A percentile compares a stretch with the other conserved stretches of the same genome.
These are phyloP conservation scores for Pleurotus eryngii DNA, from an alignment of 768 basidiomycete genomes.

Conservation along the genomic window DNA sequence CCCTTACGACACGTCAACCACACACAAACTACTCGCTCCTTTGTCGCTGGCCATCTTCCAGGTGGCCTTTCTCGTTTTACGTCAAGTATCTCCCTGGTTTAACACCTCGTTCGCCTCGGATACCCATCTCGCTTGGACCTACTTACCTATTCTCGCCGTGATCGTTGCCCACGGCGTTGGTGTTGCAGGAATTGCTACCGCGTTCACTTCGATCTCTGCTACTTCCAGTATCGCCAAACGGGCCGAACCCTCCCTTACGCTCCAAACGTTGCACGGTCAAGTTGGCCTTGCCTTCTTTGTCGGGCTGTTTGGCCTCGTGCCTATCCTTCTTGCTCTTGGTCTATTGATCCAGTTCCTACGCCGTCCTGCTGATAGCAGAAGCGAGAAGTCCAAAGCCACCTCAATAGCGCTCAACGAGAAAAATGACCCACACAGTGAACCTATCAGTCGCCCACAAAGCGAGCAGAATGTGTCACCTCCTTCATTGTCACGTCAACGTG, in stretches of 20 bases:
- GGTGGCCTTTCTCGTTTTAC: slow-evolving; percentile 32
- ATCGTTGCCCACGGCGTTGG: slow-evolving; percentile 50
- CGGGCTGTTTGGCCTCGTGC: slow-evolving; percentile 54
- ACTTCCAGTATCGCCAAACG: slow-evolving; percentile 27
- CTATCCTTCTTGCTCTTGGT: slow-evolving; percentile 34
- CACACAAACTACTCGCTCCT: slow-evolving; percentile 44
- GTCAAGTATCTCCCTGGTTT: slow-evolving; percentile 18
- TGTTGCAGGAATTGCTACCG: slow-evolving; percentile 54
- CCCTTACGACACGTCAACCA: slow-evolving; percentile 32
- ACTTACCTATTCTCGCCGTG: slow-evolving; percentile 36
- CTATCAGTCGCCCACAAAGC: slow-evolving; percentile 33
- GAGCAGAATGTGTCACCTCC: slow-evolving; percentile 38
- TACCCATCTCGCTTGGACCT: slow-evolving; percentile 26
- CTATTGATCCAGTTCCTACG: slow-evolving; percentile 5
- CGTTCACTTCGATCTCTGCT: slow-evolving; percentile 56
- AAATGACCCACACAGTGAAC: slow-evolving; percentile 22
- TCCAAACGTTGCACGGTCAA: slow-evolving; percentile 62
- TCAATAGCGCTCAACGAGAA: slow-evolving; percentile 30
- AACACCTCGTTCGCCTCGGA: slow-evolving; percentile 14
- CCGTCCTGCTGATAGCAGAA: slow-evolving; percentile 8
- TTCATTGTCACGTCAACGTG: slow-evolving; percentile 38
- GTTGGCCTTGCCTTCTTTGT: slow-evolving; percentile 65
- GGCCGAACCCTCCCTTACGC: slow-evolving; percentile 25
- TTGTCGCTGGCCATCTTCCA: slow-evolving; percentile 40
- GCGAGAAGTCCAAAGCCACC: slow-evolving; percentile 13